phyloP scores from a whole-genome alignment of 805 yeast species.

The Yamadazyma scolyti region DNA sequence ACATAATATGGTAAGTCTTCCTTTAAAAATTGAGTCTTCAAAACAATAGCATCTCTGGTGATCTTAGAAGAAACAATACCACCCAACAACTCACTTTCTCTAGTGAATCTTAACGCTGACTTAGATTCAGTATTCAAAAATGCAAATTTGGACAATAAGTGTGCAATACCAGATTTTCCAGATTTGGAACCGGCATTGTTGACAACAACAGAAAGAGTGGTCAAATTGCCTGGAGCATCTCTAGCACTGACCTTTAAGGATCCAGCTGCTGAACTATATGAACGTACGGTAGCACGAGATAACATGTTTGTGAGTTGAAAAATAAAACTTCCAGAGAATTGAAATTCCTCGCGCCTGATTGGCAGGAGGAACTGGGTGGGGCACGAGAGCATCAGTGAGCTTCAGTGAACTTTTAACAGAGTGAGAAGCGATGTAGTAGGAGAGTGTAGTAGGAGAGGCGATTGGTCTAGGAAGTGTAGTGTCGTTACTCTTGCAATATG shows the following conservation, averaged over 20 bases:
- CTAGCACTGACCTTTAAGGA: conserved; percentile 46
- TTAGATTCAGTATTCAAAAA: conserved; percentile 78
- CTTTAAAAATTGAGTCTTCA: conserved; percentile 78
- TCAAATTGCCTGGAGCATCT: conserved; percentile 64
- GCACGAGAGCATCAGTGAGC: no score
- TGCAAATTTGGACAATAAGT: conserved; percentile 76
- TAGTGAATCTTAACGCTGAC: conserved; percentile 87
- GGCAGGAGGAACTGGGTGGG: conserved; percentile 9
- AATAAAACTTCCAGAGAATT: conserved; percentile 4
- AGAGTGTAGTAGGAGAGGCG: no score
- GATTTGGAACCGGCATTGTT: conserved; percentile 80
- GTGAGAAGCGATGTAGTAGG: no score
- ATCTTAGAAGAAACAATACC: conserved; percentile 68
- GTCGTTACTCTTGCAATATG: no score
- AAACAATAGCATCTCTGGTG: conserved; percentile 80
- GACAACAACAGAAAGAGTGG: conserved; percentile 75
- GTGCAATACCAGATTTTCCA: conserved; percentile 76
- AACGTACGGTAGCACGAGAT: conserved; percentile 40
- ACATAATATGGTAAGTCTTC: conserved; percentile 91
- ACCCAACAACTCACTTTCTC: conserved; percentile 93
- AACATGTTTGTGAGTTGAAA: conserved; percentile 24
- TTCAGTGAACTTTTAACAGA: no score
- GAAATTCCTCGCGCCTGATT: conserved; percentile 14
- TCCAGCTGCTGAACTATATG: conserved; percentile 36
- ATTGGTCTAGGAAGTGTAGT: no score